Evolutionary conservation across 306 rosid genomes (phyloP), one percentile per base, ranked within the genome.

Genomic region (Acacia confusa): DNA sequence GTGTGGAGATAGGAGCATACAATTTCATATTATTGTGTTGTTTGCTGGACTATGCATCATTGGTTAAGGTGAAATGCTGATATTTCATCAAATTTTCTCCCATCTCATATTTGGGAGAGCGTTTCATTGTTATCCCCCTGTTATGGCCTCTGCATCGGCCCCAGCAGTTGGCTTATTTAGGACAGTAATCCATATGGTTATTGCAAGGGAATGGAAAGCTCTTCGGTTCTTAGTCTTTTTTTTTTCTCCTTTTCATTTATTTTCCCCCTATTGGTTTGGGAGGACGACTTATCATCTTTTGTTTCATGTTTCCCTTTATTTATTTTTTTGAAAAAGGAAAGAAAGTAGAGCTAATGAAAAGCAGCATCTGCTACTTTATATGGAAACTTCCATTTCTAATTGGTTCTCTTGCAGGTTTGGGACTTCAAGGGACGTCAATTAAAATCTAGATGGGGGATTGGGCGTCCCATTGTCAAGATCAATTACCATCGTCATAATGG

Each of bases 401-500:
- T 4, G 71, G 24, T 81, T 79, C 41, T 67, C 28, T 63, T 81
- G 84, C 84, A 93, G 99, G 97, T 92, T 65, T 95, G 99, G 98
- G 89, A 93, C 90, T 95, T 95, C 91, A 95, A 93, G 85, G 88
- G 76, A 27, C 87, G 90, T 47, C 80, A 77, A 70, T 83, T 95
- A 45, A 92, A 87, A 81, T 93, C 92, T 68, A 90, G 86, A 88
- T 89, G 91, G 98, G 98, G 92, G 24, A 85, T 92, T 72, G 93
- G 94, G 50, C 86, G 89, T 78, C 86, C 94, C 34, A 66, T 90
- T 61, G 96, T 86, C 58, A 93, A 88, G 87, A 95, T 93, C 79
- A 89, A 88, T 76, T 95, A 84, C 84, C 94, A 93, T 86, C 97
- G 98, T 74, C 79, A 86, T 82, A 95, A 92, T 70, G 98, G 99